Percentiles rank a stretch among this genome's conserved stretches.
Conservation (phyloP, 2,329 filamentous ascomycete genomes). For the Neophaeococcomyces aloes region DNA sequence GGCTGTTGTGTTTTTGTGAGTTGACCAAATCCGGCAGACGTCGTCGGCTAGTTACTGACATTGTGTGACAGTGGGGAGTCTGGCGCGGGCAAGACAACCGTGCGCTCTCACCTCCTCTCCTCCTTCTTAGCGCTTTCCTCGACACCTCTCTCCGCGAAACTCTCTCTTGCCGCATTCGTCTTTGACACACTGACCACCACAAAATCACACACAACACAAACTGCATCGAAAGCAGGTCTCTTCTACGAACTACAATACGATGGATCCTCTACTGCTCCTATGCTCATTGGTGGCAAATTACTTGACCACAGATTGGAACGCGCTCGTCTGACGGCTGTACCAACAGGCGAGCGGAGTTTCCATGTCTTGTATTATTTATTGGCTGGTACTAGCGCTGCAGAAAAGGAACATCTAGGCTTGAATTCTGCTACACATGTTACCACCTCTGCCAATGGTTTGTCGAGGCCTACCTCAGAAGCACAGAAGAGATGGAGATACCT, state of each 20-base stretch:
- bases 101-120: conserved; percentile 78
- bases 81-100: conserved; percentile 88
- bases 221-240: conserved; percentile 86
- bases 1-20: conserved; percentile 83
- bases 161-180: conserved; percentile 86
- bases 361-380: conserved; percentile 86
- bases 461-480: conserved; percentile 44
- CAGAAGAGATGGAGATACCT: conserved; percentile 91
- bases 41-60: conserved; percentile 1
- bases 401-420: conserved; percentile 74
- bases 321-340: conserved; percentile 81
- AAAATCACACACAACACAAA: conserved; percentile 90
- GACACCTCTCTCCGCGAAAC: conserved; percentile 78
- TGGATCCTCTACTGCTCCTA: conserved; percentile 71
- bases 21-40: conserved; percentile 18
- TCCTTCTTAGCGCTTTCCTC: conserved; percentile 80
- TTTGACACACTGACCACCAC: conserved; percentile 96
- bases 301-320: conserved; percentile 87
- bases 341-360: conserved; percentile 92
- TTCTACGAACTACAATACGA: conserved; percentile 98
- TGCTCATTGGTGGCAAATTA: conserved; percentile 86
- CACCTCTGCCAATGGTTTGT: conserved; percentile 32
- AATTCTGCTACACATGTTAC: conserved; percentile 36
- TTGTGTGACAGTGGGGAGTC: conserved; percentile 68
- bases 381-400: conserved; percentile 78